Evolutionary conservation across 2,329 filamentous ascomycete species (phyloP), one percentile per base, ranked within the genome.

Genomic region (Verticillium dahliae): DNA sequence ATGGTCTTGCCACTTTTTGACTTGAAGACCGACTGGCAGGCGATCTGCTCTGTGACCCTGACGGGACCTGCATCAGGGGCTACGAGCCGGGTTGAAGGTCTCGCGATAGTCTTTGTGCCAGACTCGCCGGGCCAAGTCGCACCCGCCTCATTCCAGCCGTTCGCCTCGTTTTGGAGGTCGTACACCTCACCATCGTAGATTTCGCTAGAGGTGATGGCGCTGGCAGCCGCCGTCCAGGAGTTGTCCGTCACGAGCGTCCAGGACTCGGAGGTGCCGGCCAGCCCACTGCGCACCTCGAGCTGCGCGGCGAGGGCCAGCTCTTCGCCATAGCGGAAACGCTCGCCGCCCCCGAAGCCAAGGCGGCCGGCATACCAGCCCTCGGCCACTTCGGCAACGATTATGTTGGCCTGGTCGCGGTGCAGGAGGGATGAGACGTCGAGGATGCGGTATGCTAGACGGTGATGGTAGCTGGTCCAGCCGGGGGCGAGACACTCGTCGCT

Each of bases 311-410:
- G 59, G 3, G 68, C 73, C 9, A 73, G 52, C 2, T 68, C 69
- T 57, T 75, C 69, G 1, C 73, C 73, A 61, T 69, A 75, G 22
- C 69, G 56, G 61, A 73, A 73, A 3, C 73, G 66, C 6, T 58
- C 57, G 1, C 70, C 71, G 0, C 60, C 63, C 11, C 66, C 61
- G 35, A 65, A 75, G 13, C 72, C 71, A 4, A 81, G 69, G 6
- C 77, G 71, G 4, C 78, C 77, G 11, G 74, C 68, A 58, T 76
- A 84, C 82, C 82, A 85, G 0, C 82, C 82, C 65, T 83, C 81
- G 2, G 74, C 79, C 5, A 84, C 78, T 18, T 79, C 76, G 1
- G 80, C 75, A 0, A 72, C 76, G 52, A 84, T 70, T 0, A 70
- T 70, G 65, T 83, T 83, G 6, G 62, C 56, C 18, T 62, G 60